A percentile compares a stretch with the other conserved stretches of the same genome.
Conservation (phyloP, 2,329 filamentous ascomycete genomes). For the Xylariaceae sp. region DNA sequence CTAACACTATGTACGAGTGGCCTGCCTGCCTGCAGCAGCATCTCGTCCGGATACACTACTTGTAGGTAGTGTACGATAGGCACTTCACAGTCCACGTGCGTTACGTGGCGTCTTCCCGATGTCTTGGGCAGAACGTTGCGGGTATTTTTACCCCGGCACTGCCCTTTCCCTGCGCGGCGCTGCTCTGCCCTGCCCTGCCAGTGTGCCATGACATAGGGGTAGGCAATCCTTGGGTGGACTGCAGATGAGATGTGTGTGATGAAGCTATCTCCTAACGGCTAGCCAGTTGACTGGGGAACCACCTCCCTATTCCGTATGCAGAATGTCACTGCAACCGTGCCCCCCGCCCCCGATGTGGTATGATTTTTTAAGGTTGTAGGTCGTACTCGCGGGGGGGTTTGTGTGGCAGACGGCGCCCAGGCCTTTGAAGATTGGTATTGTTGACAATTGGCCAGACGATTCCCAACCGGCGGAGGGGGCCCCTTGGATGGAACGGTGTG, state of each 20-base stretch:
- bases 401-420: neutral
- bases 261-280: neutral
- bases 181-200: neutral
- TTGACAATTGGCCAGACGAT: neutral
- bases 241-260: no score
- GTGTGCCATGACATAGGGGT: no score
- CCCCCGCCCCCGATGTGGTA: neutral
- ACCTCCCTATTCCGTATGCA: neutral
- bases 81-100: neutral
- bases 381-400: neutral
- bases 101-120: neutral
- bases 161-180: neutral
- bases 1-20: neutral
- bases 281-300: neutral
- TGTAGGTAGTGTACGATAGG: neutral
- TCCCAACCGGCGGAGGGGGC: neutral
- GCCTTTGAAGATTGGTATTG: neutral
- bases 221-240: no score
- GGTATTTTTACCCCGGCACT: neutral
- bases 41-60: neutral
- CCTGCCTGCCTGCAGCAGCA: neutral
- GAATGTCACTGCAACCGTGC: neutral
- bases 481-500: neutral
- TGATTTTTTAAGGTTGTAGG: neutral
- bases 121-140: neutral